Evolutionary conservation across 805 yeast genomes (phyloP), one percentile per base, ranked within the genome.

Genomic region (Saturnispora sanitii): DNA sequence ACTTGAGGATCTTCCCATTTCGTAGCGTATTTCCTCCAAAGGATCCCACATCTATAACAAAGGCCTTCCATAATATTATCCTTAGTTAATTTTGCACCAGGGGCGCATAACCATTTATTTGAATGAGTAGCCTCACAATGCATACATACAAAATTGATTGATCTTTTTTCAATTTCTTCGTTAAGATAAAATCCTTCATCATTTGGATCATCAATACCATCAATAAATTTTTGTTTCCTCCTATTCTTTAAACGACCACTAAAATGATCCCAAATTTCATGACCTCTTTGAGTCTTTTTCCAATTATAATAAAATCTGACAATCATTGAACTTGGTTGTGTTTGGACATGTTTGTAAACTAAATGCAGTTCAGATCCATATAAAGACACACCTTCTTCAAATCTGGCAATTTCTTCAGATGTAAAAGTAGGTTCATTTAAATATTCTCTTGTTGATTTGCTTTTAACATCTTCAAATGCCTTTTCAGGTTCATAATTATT

Each of bases 21-120:
- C 0, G 84, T 78, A 0, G 87, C 96, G 58, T 90, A 90, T 30
- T 94, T 65, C 57, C 95, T 70, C 97, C 97, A 90, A 22, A 92
- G 55, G 43, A 82, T 70, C 0, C 96, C 95, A 64, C 98, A 90
- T 40, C 97, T 67, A 22, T 71, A 61, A 57, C 98, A 90, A 12
- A 90, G 62, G 0, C 87, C 96, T 13, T 66, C 59, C 2, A 76
- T 61, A 1, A 62, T 51, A 5, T 62, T 54, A 1, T 54, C 50
- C 6, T 61, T 61, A 4, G 61, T 57, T 4, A 59, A 58, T 2
- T 67, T 62, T 22, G 66, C 69, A 1, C 90, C 92, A 1, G 92
- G 80, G 1, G 79, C 72, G 39, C 82, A 66, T 47, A 71, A 75
- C 95, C 95, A 85, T 39, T 70, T 75, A 1, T 60, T 52, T 0